phyloP scores from a whole-genome alignment of 495 filamentous ascomycete genomes.

The Aspergillus diversus region DNA sequence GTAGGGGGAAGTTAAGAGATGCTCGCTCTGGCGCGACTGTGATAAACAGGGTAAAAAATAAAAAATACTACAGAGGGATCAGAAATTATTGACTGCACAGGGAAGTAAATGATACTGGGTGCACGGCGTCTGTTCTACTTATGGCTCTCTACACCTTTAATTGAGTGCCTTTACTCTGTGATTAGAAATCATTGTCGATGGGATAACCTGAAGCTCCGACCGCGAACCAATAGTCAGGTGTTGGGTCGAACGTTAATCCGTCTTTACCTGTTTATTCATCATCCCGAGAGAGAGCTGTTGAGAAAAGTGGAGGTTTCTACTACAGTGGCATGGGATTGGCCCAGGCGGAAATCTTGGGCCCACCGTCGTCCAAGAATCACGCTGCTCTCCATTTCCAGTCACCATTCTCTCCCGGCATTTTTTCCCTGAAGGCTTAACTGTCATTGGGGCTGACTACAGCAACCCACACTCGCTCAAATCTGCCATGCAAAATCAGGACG shows the following conservation, averaged over 20 bases:
- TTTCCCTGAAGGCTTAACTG: too few species aligned
- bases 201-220: slow-evolving; percentile 19
- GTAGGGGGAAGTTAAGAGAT: too few species aligned
- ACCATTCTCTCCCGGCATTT: too few species aligned
- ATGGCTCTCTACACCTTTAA: not conserved
- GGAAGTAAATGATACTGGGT: not conserved
- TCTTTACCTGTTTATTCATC: slow-evolving; percentile 24
- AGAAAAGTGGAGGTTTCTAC: not conserved
- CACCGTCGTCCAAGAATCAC: too few species aligned
- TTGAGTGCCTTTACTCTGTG: not conserved
- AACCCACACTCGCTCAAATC: too few species aligned
- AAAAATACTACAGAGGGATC: slow-evolving; percentile 16
- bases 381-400: not conserved
- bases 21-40: slow-evolving; percentile 21
- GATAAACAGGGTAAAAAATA: slow-evolving; percentile 21
- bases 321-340: not conserved
- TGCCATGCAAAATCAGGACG: too few species aligned
- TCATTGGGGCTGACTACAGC: too few species aligned
- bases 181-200: slow-evolving; percentile 11
- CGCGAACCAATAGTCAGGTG: slow-evolving; percentile 20
- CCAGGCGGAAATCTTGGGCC: not conserved
- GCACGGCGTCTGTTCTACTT: not conserved
- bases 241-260: slow-evolving; percentile 14
- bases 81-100: slow-evolving; percentile 13
- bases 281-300: slow-evolving; percentile 3